These are phyloP conservation scores for Phialophora tarda DNA, from an alignment of 2,329 filamentous ascomycete species.

Conservation along the genomic window DNA sequence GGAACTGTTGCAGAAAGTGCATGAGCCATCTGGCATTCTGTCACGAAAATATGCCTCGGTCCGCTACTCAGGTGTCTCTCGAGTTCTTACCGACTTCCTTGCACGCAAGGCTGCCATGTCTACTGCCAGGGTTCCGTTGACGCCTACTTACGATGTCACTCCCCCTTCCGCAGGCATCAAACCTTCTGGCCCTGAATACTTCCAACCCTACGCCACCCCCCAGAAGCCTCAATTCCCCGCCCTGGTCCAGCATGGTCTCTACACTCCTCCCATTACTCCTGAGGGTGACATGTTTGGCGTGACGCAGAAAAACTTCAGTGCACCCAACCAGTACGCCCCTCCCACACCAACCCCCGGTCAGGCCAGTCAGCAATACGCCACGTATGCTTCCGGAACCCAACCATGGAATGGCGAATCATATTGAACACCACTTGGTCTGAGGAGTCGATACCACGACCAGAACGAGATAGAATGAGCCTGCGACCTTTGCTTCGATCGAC, in stretches of 20 bases:
- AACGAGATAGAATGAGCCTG: conserved; percentile 24
- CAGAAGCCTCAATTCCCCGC: conserved; percentile 38
- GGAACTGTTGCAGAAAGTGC: conserved; percentile 68
- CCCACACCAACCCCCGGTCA: conserved; percentile 37
- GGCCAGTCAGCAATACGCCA: conserved; percentile 28
- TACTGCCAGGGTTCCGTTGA: conserved; percentile 41
- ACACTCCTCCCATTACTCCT: conserved; percentile 56
- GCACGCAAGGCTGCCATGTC: conserved; percentile 65
- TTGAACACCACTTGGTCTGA: conserved; percentile 14
- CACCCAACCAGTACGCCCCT: conserved; percentile 37
- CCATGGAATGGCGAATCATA: conserved; percentile 32
- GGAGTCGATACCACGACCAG: neutral
- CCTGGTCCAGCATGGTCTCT: conserved; percentile 47
- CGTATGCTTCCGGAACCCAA: conserved; percentile 24
- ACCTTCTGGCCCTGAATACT: conserved; percentile 32
- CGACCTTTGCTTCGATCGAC: conserved; percentile 15
- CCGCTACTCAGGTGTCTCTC: conserved; percentile 68
- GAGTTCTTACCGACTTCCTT: conserved; percentile 70
- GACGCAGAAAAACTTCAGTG: conserved; percentile 44
- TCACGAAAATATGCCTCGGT: conserved; percentile 71
- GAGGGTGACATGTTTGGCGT: conserved; percentile 47
- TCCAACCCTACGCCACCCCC: conserved; percentile 37
- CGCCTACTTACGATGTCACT: conserved; percentile 42
- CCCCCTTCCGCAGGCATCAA: conserved; percentile 43
- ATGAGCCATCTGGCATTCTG: conserved; percentile 70